A percentile compares a stretch with the other conserved stretches of the same genome.
These are phyloP conservation scores for Aspergillus kassunensis DNA, from an alignment of 495 filamentous ascomycete species.

Conservation along the genomic window DNA sequence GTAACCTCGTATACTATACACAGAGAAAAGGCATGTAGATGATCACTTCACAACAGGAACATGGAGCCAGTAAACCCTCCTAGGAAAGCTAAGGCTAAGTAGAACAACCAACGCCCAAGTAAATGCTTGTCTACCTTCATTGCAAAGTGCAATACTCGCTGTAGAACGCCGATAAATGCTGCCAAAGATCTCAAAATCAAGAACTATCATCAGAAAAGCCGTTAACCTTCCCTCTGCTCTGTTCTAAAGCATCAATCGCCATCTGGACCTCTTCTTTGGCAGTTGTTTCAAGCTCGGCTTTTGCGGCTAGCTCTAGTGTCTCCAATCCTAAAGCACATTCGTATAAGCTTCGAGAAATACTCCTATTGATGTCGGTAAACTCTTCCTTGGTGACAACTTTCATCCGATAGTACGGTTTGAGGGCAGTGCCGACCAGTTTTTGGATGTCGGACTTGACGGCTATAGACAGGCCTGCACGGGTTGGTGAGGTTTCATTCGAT, in stretches of 20 bases:
- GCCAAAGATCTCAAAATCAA: slow-evolving; percentile 9
- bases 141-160: slow-evolving; percentile 10
- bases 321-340: slow-evolving; percentile 64
- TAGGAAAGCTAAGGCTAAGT: neutral
- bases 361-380: slow-evolving; percentile 83
- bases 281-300: slow-evolving; percentile 61
- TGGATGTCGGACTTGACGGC: slow-evolving; percentile 78
- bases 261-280: slow-evolving; percentile 71
- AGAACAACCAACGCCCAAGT: slow-evolving; percentile 14
- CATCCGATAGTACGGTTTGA: slow-evolving; percentile 70
- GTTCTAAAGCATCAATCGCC: slow-evolving; percentile 45
- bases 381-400: slow-evolving; percentile 72
- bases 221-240: slow-evolving; percentile 24
- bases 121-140: slow-evolving; percentile 7
- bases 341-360: slow-evolving; percentile 79
- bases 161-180: slow-evolving; percentile 20
- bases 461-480: slow-evolving; percentile 54
- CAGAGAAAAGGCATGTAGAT: neutral
- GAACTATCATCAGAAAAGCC: slow-evolving; percentile 17
- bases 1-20: no score
- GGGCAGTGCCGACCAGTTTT: slow-evolving; percentile 69
- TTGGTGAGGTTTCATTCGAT: slow-evolving; percentile 54
- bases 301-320: slow-evolving; percentile 52
- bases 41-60: neutral
- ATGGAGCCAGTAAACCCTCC: neutral